Percentiles rank a stretch among this genome's conserved stretches.
Conservation (phyloP, 2,329 filamentous ascomycete species). For the Neospermospora avenae region DNA sequence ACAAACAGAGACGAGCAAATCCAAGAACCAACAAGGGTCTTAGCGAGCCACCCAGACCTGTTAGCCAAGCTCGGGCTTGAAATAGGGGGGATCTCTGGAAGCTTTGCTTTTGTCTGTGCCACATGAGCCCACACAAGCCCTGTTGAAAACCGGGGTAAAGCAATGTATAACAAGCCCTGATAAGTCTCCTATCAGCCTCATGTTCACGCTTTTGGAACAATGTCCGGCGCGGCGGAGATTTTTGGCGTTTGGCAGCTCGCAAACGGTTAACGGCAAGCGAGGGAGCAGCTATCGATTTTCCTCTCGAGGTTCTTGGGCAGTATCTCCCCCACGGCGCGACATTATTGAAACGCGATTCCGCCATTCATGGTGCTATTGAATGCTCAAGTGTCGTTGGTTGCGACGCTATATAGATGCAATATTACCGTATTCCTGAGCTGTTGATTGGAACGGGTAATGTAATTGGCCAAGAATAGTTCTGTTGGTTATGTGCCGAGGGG, state of each 20-base stretch:
- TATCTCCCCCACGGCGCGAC: background rate
- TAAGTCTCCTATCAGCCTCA: conserved; percentile 1
- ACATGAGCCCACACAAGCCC: background rate
- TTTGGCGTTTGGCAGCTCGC: background rate
- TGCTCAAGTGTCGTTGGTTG: background rate
- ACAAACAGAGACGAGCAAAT: too few relatives aligned
- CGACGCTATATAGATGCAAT: background rate
- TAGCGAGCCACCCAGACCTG: background rate
- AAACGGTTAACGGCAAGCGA: background rate
- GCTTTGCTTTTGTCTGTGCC: background rate
- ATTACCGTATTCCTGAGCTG: background rate
- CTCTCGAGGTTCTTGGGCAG: background rate
- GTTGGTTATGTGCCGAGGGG: background rate
- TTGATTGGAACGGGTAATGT: background rate
- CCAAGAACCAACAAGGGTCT: background rate
- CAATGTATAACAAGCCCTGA: background rate
- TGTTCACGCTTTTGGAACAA: background rate
- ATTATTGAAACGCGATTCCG: background rate
- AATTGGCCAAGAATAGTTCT: background rate
- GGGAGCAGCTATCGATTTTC: background rate
- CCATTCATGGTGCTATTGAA: background rate
- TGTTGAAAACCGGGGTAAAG: background rate
- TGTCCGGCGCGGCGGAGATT: background rate
- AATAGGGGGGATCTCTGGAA: background rate
- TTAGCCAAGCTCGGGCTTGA: background rate